Evolutionary conservation across 2,329 filamentous ascomycete species (phyloP).

Genomic region (Phaeophleospora eucalypticola): DNA sequence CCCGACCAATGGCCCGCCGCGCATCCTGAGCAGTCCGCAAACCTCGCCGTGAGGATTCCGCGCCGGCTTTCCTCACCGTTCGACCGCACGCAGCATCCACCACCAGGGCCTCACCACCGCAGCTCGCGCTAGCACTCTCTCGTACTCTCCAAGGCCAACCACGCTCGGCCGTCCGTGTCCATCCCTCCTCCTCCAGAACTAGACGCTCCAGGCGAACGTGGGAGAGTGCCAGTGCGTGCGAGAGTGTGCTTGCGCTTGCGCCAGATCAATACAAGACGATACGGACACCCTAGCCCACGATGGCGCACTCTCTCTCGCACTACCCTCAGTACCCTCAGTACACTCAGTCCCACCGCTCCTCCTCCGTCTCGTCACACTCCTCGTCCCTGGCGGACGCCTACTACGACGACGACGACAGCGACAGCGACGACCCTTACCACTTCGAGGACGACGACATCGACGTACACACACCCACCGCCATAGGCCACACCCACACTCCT

Average conservation of each 20-base stretch:
- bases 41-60: background rate
- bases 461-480: background rate
- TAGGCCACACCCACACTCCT: background rate
- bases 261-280: background rate
- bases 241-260: background rate
- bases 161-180: no score
- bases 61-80: background rate
- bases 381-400: conserved; percentile 9
- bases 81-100: no score
- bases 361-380: background rate
- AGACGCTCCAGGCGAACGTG: no score
- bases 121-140: no score
- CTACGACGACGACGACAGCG: conserved; percentile 24
- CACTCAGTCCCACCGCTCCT: background rate
- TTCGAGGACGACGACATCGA: background rate
- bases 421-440: conserved; percentile 47
- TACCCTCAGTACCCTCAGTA: no score
- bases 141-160: no score
- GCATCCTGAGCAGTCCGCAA: no score
- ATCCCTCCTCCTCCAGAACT: no score
- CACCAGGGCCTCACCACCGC: no score
- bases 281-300: background rate
- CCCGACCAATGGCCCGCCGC: background rate
- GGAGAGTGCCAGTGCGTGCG: background rate
- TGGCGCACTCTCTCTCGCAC: background rate